Conservation (phyloP, 768 basidiomycete genomes). For the Exsudoporus frostii region DNA sequence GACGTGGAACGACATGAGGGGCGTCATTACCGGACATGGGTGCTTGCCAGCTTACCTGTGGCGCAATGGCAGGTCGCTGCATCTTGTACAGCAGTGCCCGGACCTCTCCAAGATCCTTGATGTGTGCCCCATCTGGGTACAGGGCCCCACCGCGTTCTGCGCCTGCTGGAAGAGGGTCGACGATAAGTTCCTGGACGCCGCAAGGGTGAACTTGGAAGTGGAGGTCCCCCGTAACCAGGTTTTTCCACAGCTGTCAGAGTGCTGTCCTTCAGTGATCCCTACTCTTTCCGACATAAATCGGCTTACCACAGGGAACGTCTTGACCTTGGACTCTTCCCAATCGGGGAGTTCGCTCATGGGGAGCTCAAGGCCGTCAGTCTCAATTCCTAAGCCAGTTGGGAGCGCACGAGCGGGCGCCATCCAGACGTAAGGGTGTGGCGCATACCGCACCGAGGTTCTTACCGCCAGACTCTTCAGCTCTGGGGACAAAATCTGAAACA, state of each 20-base stretch:
- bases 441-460: conserved; percentile 69
- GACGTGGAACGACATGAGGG: not conserved
- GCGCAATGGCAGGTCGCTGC: conserved; percentile 87
- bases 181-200: conserved; percentile 59
- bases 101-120: conserved; percentile 71
- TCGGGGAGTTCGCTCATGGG: conserved; percentile 63
- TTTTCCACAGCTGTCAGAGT: conserved; percentile 75
- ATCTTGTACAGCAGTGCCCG: conserved; percentile 77
- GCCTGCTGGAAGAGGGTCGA: conserved; percentile 70
- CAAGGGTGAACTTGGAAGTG: conserved; percentile 92
- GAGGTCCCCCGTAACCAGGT: conserved; percentile 76
- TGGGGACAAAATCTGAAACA: conserved; percentile 75
- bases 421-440: conserved; percentile 89
- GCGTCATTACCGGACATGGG: not conserved
- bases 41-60: conserved; percentile 40
- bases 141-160: conserved; percentile 59
- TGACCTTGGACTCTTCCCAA: conserved; percentile 79
- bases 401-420: conserved; percentile 75
- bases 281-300: not conserved
- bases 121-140: conserved; percentile 77
- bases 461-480: conserved; percentile 80
- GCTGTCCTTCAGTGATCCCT: not conserved
- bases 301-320: conserved; percentile 63
- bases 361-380: conserved; percentile 72
- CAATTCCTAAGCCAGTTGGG: conserved; percentile 81